Evolutionary conservation across 176 grass and related monocot species (phyloP).

Genomic region (maize (Zea mays)): DNA sequence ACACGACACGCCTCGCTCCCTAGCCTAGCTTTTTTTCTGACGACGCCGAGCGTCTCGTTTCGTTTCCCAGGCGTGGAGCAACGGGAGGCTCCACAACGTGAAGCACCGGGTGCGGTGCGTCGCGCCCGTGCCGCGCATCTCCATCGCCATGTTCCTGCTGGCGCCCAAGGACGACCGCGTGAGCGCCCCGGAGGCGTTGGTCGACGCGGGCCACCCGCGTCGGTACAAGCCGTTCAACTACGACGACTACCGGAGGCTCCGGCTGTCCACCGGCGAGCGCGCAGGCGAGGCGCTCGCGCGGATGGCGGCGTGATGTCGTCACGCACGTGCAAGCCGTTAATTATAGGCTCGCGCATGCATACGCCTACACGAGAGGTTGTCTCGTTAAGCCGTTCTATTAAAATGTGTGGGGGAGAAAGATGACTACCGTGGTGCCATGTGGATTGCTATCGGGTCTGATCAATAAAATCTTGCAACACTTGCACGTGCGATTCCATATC

Average conservation of each 20-base stretch:
- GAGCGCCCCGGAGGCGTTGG: conserved; percentile 51
- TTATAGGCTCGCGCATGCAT: background rate
- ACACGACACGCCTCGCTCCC: background rate
- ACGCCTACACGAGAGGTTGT: background rate
- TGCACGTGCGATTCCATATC: no score
- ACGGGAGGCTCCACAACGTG: conserved; percentile 70
- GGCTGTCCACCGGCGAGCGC: conserved; percentile 51
- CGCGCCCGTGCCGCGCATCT: conserved; percentile 60
- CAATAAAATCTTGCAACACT: background rate
- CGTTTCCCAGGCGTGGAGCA: conserved; percentile 74
- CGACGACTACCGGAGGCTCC: conserved; percentile 57
- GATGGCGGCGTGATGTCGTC: conserved; percentile 31
- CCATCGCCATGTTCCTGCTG: conserved; percentile 78
- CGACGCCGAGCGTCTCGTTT: no score
- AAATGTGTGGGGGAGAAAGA: background rate
- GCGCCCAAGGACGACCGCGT: conserved; percentile 75
- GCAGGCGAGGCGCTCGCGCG: conserved; percentile 68
- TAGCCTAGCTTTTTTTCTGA: no score
- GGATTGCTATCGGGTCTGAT: background rate
- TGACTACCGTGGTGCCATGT: background rate
- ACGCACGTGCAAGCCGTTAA: background rate
- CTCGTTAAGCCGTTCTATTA: background rate
- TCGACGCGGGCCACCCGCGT: conserved; percentile 51
- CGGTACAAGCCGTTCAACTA: conserved; percentile 62
- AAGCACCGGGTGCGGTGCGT: conserved; percentile 81